phyloP scores from a whole-genome alignment of 108 stramenopile genomes.

The Fistulifera pelliculosa region DNA sequence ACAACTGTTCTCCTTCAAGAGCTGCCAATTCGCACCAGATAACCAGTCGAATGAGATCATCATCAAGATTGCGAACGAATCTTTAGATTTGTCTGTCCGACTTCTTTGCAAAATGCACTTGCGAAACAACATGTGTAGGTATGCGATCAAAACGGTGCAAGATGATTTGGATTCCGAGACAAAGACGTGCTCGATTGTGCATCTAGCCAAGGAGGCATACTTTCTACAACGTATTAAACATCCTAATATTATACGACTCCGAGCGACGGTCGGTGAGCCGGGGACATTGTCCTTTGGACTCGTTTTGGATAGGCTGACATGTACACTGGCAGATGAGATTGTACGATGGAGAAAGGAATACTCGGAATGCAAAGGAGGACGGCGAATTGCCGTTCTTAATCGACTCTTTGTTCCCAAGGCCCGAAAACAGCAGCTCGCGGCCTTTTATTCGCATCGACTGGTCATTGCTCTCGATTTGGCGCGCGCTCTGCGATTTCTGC shows the following conservation, averaged over 20 bases:
- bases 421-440: conserved; percentile 2
- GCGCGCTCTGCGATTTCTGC: conserved; percentile 52
- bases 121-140: conserved; percentile 4
- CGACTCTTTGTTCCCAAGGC: not conserved
- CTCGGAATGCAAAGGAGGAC: conserved; percentile 4
- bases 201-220: conserved; percentile 62
- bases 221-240: conserved; percentile 51
- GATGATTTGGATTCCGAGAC: conserved; percentile 12
- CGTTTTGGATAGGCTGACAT: conserved; percentile 48
- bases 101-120: too few relatives aligned
- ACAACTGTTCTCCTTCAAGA: too few relatives aligned
- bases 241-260: conserved; percentile 57
- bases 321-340: conserved; percentile 44
- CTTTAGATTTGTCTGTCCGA: too few relatives aligned
- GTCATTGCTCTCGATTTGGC: conserved; percentile 34
- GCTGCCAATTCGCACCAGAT: too few relatives aligned
- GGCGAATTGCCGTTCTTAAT: not conserved
- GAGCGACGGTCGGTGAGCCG: conserved; percentile 39
- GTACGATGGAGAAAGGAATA: conserved; percentile 26
- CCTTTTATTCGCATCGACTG: conserved; percentile 13
- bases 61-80: too few relatives aligned
- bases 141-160: conserved; percentile 19
- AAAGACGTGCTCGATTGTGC: conserved; percentile 23
- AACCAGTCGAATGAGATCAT: too few relatives aligned
- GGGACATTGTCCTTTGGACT: conserved; percentile 40